Conservation (phyloP, 768 basidiomycete species). For the Leucosporidium yakuticum region DNA sequence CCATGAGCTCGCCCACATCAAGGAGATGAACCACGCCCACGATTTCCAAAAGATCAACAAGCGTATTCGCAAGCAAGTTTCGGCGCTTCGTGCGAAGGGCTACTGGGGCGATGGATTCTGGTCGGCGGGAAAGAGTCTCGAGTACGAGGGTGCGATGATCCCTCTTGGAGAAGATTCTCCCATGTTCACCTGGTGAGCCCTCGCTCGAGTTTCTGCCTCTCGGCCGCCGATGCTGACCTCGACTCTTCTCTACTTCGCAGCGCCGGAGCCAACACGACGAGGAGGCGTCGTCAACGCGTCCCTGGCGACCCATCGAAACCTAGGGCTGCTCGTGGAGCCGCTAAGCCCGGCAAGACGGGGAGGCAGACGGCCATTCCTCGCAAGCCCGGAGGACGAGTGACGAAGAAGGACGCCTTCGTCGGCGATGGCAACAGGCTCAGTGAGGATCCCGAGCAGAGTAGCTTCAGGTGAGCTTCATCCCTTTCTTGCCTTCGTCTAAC, state of each 20-base stretch:
- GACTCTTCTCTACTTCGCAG: neutral
- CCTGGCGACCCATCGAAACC: neutral
- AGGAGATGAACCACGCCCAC: slow-evolving; percentile 18
- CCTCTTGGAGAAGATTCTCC: neutral
- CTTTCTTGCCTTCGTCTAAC: neutral
- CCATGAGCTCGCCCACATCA: slow-evolving; percentile 24
- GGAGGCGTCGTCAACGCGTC: neutral
- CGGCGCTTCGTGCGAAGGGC: neutral
- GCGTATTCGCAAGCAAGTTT: slow-evolving; percentile 9
- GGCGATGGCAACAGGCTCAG: slow-evolving; percentile 14
- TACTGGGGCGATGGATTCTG: slow-evolving; percentile 34
- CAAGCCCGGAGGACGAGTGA: slow-evolving; percentile 28
- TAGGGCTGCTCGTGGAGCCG: neutral
- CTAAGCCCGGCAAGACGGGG: slow-evolving; percentile 21
- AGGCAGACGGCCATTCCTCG: slow-evolving; percentile 20
- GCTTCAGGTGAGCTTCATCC: slow-evolving; percentile 7
- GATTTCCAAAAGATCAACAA: slow-evolving; percentile 21
- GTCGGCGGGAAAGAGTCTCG: slow-evolving; percentile 1
- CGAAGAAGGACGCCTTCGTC: slow-evolving; percentile 14
- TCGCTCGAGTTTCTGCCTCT: neutral
- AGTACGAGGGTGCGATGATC: neutral
- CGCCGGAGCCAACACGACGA: slow-evolving; percentile 8
- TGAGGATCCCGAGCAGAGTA: slow-evolving; percentile 16
- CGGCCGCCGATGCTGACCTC: too few relatives aligned
- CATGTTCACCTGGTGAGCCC: slow-evolving; percentile 13